Percentiles rank a stretch among this genome's conserved stretches.
Conservation (phyloP, 129 eudicot species). For the Tanacetum coccineum region DNA sequence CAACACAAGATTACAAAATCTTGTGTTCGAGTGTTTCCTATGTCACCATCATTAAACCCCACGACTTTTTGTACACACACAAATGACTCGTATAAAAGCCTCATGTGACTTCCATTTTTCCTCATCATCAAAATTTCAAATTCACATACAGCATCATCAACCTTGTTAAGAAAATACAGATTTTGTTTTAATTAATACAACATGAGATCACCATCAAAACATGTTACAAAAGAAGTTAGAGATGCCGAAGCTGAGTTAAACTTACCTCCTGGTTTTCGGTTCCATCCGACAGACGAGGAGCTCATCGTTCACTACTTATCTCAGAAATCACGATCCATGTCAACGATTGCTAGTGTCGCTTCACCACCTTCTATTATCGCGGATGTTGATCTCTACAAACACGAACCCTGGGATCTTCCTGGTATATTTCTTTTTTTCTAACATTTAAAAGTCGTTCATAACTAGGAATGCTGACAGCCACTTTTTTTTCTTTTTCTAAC, state of each 20-base stretch:
- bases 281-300: slow-evolving; percentile 37
- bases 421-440: slow-evolving; percentile 14
- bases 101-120: no score
- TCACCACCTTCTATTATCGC: slow-evolving; percentile 25
- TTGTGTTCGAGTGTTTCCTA: no score
- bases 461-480: no score
- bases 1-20: no score
- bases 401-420: slow-evolving; percentile 38
- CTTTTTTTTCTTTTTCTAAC: no score
- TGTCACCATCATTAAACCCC: no score
- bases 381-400: slow-evolving; percentile 34
- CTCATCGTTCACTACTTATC: slow-evolving; percentile 28
- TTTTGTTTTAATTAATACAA: no score
- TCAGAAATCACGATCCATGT: slow-evolving; percentile 7
- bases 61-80: no score
- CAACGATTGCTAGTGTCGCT: not conserved
- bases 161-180: no score
- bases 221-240: slow-evolving; percentile 9
- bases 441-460: not conserved
- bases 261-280: slow-evolving; percentile 35
- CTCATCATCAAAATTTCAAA: no score
- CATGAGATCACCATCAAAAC: slow-evolving; percentile 25
- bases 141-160: no score
- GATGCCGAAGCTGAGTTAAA: slow-evolving; percentile 38
- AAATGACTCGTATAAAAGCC: no score